Evolutionary conservation across 805 yeast species (phyloP), one percentile per base, ranked within the genome.

Genomic region (Candida gorgasii): DNA sequence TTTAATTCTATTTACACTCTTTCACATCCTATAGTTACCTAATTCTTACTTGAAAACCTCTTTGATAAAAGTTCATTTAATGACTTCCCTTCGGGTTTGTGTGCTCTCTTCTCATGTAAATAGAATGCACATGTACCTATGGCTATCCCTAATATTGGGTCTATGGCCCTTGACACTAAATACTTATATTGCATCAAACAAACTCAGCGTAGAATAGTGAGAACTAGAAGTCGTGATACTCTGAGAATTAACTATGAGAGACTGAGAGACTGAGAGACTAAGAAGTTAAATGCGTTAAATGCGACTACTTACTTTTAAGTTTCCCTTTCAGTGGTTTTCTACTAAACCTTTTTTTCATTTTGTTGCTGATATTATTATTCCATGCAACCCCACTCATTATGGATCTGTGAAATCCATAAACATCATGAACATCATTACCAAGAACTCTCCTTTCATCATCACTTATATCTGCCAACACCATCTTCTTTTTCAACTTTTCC

Each of bases 71-170:
- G 36, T 15, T 33, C 33, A 47, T 75, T 72, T 53, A 85, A 61
- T 2, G 74, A 61, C 47, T 82, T 88, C 9, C 87, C 89, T 39
- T 72, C 73, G 24, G 72, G 72, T 50, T 86, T 69, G 2, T 76
- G 78, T 1, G 71, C 71, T 50, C 86, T 69, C 45, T 57, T 62
- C 56, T 86, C 95, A 49, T 82, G 80, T 8, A 80, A 63, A 49
- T 76, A 82, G 58, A 80, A 86, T 4, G 89, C 79, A 6, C 76
- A 62, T 0, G 75, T 71, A 1, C 95, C 95, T 1, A 84, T 72
- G 0, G 70, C 56, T 2, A 84, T 53, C 2, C 85, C 90, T 48
- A 83, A 75, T 2, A 82, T 19, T 4, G 92, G 89, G 57, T 86
- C 95, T 8, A 75, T 57, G 48, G 69, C 64, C 53, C 84, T 74